Evolutionary conservation across 306 rosid genomes (phyloP), one percentile per base, ranked within the genome.

Genomic region (Canavalia ensiformis): DNA sequence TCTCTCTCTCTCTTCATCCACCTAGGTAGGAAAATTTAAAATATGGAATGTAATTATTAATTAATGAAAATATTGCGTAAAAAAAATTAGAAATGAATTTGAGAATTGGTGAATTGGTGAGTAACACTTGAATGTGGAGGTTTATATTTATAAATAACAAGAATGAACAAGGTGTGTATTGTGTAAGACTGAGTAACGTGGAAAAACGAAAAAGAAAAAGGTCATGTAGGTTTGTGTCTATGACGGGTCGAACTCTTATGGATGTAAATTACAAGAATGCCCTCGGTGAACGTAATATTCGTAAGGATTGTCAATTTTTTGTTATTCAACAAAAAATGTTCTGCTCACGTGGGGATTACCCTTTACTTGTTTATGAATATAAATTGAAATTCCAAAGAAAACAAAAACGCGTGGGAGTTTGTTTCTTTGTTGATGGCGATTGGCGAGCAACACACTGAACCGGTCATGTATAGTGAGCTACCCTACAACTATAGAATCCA

Each of bases 1-100:
- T 84, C 77, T 81, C 83, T 75, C 30, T 46, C 81, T 76, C 94
- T 90, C 87, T 90, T 92, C 87, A 85, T 88, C 67, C 58, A 46
- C 30, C 37, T 66, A 13, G 0, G 30, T 81, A 8, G 47, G 57
- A 33, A 52, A 30, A 45, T 45, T 47, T 3, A 59, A 18, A n/a
- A 52, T 30, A 1, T 49, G 46, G 37, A 41, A 11, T 1, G 3
- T 2, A 39, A 50, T 45, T 49, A 50, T 45, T 49, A 54, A 7
- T 60, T 51, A 44, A 51, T 42, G 59, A 31, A 2, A 57, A 8
- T 18, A 18, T 18, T 56, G 29, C 0, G 33, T 7, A 45, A 41
- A 42, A 33, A 50, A 79, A 34, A 18, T 37, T 13, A 34, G 28
- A 69, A 57, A 58, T 47, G 63, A 33, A 8, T 73, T 41, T 33